phyloP scores from a whole-genome alignment of 805 yeast species.

The Metschnikowia baotianmanensis region DNA sequence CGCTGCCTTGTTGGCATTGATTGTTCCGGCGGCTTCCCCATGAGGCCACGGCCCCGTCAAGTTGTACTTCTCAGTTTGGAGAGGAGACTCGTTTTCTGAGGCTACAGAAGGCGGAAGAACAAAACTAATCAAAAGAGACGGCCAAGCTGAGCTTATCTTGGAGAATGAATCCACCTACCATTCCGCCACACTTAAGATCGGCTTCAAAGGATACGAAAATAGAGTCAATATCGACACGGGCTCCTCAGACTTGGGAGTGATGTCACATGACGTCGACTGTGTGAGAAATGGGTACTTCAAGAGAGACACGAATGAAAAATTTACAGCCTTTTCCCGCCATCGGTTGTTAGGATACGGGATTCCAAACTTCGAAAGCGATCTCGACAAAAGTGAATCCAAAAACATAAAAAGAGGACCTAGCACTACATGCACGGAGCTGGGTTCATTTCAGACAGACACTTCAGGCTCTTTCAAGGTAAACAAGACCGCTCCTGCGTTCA shows the following conservation, averaged over 20 bases:
- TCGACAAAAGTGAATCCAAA: no score
- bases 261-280: conserved; percentile 18
- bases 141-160: not conserved
- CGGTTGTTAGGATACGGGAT: no score
- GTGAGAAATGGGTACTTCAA: not conserved
- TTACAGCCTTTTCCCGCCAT: not conserved
- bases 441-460: conserved; percentile 43
- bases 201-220: conserved; percentile 15
- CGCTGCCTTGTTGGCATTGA: no score
- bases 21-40: no score
- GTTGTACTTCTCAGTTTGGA: not conserved
- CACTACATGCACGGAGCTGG: conserved; percentile 39
- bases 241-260: conserved; percentile 43
- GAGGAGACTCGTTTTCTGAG: not conserved
- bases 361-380: not conserved
- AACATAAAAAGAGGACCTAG: not conserved
- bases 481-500: conserved; percentile 37
- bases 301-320: not conserved
- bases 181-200: conserved; percentile 9
- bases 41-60: no score
- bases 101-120: not conserved
- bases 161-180: conserved; percentile 7
- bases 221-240: conserved; percentile 43
- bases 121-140: not conserved
- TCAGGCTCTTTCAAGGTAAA: conserved; percentile 42